Base-by-base conservation (phyloP, 768 basidiomycete genomes). In the Coprinopsis sp. region DNA sequence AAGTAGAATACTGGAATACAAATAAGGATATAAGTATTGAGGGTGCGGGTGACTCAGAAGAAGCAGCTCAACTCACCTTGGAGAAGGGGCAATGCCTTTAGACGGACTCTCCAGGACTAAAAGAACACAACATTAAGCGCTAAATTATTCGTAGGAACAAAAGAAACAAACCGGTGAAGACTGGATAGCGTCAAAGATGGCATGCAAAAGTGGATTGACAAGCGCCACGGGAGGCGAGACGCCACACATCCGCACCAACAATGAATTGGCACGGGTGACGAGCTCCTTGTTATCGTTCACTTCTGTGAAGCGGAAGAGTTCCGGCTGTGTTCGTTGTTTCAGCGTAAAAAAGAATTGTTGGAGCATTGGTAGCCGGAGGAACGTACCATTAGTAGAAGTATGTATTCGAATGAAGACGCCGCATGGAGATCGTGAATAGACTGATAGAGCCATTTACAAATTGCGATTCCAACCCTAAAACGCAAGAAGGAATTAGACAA, bases 71-170 rank as follows among this genome's bases (percentile, higher is more conserved):
- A 55, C 66, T 31, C 33, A 79, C 84, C 81, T 75, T 91, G 88
- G 11, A 95, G 74, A 14, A 93, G 72, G 3, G 91, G 91, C 44
- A 96, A 66, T 19, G 88, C 87, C 63, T 92, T 91, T 47, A 93
- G 69, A 22, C 91, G 81, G 14, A 92, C 86, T 57, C 81, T 77
- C 91, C 91, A 96, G 1, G 90, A 92, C 85, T 91, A 51, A 13
- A 21, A 28, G n/a, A n/a, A 16, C 30, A 16, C 40, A 31, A 36
- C 36, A 38, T 36, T 51, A 53, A 41, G n/a, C 50, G 30, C 41
- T 24, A 18, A 49, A 37, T 29, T 25, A 39, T 36, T 18, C 25
- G 21, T 39, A 28, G 30, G 4, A 19, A 31, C 41, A 44, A 19
- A 27, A 31, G 45, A 33, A 21, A 56, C 83, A 55, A 53, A 89